These are phyloP conservation scores for Musa balbisiana DNA, from an alignment of 202 grass and related monocot species.

Conservation along the genomic window DNA sequence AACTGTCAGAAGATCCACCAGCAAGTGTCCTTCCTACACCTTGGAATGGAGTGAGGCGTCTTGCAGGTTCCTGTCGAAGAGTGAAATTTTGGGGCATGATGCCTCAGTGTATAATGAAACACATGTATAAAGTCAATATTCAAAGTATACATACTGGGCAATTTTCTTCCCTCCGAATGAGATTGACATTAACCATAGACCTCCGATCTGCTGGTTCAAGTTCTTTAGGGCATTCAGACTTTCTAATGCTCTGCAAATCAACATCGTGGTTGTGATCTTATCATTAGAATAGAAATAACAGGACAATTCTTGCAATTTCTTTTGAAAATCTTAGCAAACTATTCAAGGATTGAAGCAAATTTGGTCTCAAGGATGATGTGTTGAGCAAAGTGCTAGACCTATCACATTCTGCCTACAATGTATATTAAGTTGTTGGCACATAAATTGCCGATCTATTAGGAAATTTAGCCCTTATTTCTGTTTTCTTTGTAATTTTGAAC, in stretches of 20 bases:
- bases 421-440: no score
- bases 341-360: no score
- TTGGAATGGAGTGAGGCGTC: slow-evolving; percentile 36
- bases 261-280: neutral
- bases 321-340: neutral
- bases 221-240: slow-evolving; percentile 75
- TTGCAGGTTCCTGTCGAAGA: slow-evolving; percentile 45
- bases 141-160: slow-evolving; percentile 33
- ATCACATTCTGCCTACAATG: no score
- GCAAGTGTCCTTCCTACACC: slow-evolving; percentile 45
- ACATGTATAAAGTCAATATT: slow-evolving; percentile 3
- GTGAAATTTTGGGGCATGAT: neutral
- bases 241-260: slow-evolving; percentile 63
- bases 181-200: slow-evolving; percentile 48
- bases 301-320: neutral
- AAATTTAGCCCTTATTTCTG: no score
- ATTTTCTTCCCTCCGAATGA: slow-evolving; percentile 46
- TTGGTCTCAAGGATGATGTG: no score
- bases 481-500: no score
- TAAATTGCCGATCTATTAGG: no score
- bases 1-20: slow-evolving; percentile 26
- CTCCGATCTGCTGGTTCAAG: slow-evolving; percentile 53
- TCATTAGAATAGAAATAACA: neutral
- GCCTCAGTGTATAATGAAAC: neutral
- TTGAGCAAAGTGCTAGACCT: no score